phyloP scores from a whole-genome alignment of 1,284 basidiomycete species.

The Thecaphora frezii region DNA sequence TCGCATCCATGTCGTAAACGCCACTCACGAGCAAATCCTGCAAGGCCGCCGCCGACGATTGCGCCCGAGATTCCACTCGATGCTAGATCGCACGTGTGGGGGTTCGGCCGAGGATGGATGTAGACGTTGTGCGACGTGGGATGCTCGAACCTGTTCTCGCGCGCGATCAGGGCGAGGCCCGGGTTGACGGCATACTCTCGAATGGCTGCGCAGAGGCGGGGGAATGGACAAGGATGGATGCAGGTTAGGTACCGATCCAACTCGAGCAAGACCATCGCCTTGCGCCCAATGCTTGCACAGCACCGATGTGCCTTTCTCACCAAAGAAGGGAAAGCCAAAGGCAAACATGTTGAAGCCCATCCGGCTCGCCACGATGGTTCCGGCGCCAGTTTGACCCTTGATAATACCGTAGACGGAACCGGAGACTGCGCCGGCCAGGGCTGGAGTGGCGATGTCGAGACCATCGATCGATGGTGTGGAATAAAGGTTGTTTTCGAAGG shows the following conservation, averaged over 20 bases:
- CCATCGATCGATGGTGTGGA: background rate
- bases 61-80: constrained; percentile 27
- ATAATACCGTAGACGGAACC: constrained; percentile 32
- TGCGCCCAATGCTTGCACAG: too few species aligned
- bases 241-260: too few species aligned
- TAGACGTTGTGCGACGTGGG: background rate
- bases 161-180: background rate
- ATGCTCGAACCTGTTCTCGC: background rate
- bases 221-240: background rate
- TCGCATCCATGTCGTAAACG: too few species aligned
- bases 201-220: constrained; percentile 7
- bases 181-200: constrained; percentile 28
- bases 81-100: constrained; percentile 23
- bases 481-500: too few species aligned
- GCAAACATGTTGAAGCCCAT: constrained; percentile 30
- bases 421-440: constrained; percentile 18
- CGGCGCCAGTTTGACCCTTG: constrained; percentile 23
- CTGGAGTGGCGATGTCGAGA: background rate
- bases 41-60: constrained; percentile 22
- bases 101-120: constrained; percentile 1
- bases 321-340: constrained; percentile 36
- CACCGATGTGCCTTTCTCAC: background rate
- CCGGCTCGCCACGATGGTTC: constrained; percentile 17
- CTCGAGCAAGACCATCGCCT: too few species aligned
- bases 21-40: constrained; percentile 11